Evolutionary conservation across 169 alveolate species (phyloP).

Genomic region (Blepharisma undulans): DNA sequence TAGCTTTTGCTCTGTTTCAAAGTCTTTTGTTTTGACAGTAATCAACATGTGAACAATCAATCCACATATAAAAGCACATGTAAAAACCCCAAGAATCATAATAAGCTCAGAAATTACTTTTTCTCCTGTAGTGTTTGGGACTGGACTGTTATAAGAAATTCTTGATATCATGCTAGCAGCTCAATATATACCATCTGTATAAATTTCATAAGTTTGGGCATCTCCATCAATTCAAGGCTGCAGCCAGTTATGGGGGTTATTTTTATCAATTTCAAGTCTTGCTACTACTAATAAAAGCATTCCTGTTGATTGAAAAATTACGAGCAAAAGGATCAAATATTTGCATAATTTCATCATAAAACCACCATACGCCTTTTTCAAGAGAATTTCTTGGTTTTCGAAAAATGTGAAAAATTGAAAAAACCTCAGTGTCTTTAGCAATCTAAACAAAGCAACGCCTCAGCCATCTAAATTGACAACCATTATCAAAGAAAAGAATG

Average conservation of each 20-base stretch:
- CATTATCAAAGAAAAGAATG: conserved; percentile 17
- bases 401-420: conserved; percentile 43
- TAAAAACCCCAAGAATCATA: conserved; percentile 59
- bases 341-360: conserved; percentile 23
- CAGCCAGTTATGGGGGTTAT: conserved; percentile 23
- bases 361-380: background rate
- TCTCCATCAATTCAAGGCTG: conserved; percentile 29
- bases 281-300: conserved; percentile 55
- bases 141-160: conserved; percentile 44
- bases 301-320: conserved; percentile 47
- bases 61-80: conserved; percentile 63
- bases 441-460: conserved; percentile 39
- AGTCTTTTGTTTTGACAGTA: conserved; percentile 33
- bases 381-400: conserved; percentile 15
- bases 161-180: conserved; percentile 60
- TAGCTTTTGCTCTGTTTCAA: conserved; percentile 33
- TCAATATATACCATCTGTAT: conserved; percentile 59
- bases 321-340: conserved; percentile 27
- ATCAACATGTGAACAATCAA: conserved; percentile 44
- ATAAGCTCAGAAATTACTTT: conserved; percentile 42
- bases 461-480: conserved; percentile 3
- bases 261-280: conserved; percentile 44
- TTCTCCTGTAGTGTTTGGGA: conserved; percentile 49
- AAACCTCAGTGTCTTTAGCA: conserved; percentile 40
- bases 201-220: conserved; percentile 42